Conservation (phyloP, 257 asterid genomes). For the Solanum habrochaites region DNA sequence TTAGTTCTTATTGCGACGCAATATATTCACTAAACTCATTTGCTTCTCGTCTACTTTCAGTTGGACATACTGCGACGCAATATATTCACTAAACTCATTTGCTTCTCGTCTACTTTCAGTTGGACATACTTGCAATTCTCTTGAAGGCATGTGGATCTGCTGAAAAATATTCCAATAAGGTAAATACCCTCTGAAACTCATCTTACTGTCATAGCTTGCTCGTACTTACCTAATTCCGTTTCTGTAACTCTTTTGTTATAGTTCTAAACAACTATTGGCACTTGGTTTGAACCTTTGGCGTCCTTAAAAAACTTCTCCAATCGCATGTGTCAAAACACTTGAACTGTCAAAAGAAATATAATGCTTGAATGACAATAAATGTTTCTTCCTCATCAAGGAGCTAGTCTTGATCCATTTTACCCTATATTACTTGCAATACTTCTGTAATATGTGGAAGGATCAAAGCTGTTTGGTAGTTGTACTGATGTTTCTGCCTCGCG, state of each 20-base stretch:
- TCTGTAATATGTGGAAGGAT: not conserved
- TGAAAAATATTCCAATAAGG: conserved; percentile 48
- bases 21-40: not conserved
- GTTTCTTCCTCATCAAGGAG: not conserved
- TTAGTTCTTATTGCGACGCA: not conserved
- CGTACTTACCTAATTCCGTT: not conserved
- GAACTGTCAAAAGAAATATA: not conserved
- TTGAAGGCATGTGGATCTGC: conserved; percentile 65
- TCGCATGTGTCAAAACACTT: not conserved
- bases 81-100: not conserved
- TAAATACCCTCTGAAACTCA: conserved; percentile 3
- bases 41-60: conserved; percentile 30
- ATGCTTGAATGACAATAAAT: not conserved
- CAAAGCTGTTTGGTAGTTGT: not conserved
- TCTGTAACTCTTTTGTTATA: not conserved
- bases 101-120: conserved; percentile 31
- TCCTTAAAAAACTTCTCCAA: not conserved
- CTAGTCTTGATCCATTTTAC: not conserved
- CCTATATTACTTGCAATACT: not conserved
- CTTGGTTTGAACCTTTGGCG: not conserved
- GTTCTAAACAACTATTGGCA: not conserved
- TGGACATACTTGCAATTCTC: conserved; percentile 67
- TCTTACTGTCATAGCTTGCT: not conserved
- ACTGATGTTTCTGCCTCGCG: not conserved
- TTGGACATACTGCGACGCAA: conserved; percentile 34